These are phyloP conservation scores for Candida sithepensis DNA, from an alignment of 805 yeast genomes.

Conservation along the genomic window DNA sequence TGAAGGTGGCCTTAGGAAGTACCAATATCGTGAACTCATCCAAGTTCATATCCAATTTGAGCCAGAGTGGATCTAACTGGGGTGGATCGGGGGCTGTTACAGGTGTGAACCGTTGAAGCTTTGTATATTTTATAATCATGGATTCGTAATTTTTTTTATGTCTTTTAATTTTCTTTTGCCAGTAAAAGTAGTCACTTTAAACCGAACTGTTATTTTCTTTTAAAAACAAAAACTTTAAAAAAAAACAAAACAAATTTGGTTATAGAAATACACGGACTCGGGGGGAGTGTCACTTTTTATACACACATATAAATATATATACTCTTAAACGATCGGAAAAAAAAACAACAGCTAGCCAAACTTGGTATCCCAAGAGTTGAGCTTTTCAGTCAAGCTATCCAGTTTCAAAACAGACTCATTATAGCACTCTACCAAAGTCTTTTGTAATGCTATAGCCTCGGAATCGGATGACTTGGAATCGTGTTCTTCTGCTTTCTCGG, in stretches of 20 bases:
- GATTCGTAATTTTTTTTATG: too few relatives aligned
- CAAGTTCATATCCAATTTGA: conserved; percentile 32
- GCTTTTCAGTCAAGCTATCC: conserved; percentile 69
- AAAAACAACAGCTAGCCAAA: conserved; percentile 51
- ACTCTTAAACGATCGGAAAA: neutral
- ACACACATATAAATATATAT: too few relatives aligned
- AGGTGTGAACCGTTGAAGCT: neutral
- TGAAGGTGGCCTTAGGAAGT: conserved; percentile 80
- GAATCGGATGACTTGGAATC: conserved; percentile 20
- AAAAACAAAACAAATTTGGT: neutral
- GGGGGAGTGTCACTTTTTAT: neutral
- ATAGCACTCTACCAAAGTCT: conserved; percentile 44
- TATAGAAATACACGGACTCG: neutral
- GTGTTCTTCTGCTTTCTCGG: conserved; percentile 32
- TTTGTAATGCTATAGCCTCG: conserved; percentile 31
- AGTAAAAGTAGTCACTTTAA: too few relatives aligned
- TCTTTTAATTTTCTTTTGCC: too few relatives aligned
- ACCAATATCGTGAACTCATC: conserved; percentile 52
- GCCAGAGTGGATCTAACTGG: conserved; percentile 20
- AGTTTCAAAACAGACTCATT: conserved; percentile 60
- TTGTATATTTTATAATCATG: neutral
- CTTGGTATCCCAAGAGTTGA: conserved; percentile 76
- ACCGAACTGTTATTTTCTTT: too few relatives aligned
- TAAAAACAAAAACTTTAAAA: neutral
- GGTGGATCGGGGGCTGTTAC: conserved; percentile 4